Evolutionary conservation across 164 flowering plant genomes (phyloP), one percentile per base, ranked within the genome.

Genomic region (Taxillus chinensis): DNA sequence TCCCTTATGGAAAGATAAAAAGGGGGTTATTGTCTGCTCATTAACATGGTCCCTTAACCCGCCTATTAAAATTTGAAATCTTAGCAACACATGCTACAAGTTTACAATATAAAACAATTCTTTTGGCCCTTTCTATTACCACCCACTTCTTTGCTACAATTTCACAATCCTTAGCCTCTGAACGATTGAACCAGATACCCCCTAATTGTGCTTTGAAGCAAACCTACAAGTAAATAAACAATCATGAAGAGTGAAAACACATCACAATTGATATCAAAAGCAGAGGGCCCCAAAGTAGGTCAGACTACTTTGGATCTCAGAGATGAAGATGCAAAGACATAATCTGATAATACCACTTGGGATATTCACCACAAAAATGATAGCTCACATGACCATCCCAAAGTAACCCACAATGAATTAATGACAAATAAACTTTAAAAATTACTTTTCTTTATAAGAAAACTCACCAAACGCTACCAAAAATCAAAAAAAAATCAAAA

Each of bases 1-100:
- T 95, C 68, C 99, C 99, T 82, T 95, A 97, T 5, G 99, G 99
- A 77, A 95, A 95, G 80, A 95, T 87, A 57, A 95, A 90, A 76
- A 91, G 89, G 70, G 99, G 99, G 62, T 95, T 91, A 68, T 85
- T 90, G 71, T 89, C 99, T 65, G 71, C 63, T 3, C 82, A 84
- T 68, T 79, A 64, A 95, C 78, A 70, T 95, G 97, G 6, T 83
- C 90, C 57, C 87, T 86, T 65, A 95, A 73, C 84, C 99, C 91
- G 88, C 60, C 77, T 67, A 41, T 43, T 8, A 12, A 5, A 67
- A 64, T 27, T 17, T 53, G 60, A 61, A 41, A 37, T 15, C 37
- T 56, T 62, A 39, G 53, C 7, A 40, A 68, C 7, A 60, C 40
- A 14, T 55, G 56, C 11, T 16, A 56, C 57, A 14, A 39, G 60